Evolutionary conservation across 2,329 filamentous ascomycete genomes (phyloP), one percentile per base, ranked within the genome.

Genomic region (Dothideomycetes sp.): DNA sequence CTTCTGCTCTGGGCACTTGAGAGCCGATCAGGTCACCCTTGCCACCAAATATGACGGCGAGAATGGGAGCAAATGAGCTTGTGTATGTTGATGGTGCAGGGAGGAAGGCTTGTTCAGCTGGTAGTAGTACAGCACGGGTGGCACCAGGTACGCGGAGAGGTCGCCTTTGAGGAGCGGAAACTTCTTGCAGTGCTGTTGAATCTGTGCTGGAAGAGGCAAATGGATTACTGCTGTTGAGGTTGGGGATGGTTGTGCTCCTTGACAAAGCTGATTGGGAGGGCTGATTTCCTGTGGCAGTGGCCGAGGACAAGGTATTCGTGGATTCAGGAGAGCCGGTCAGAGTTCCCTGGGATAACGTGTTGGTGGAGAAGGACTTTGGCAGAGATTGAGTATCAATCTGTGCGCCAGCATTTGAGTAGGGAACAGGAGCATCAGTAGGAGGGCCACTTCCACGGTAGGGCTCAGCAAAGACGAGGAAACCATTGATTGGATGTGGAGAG

Each of bases 1-100:
- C 68, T 38, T 86, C 81, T 38, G 72, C 80, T 31, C 81, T 70
- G 5, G 84, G 84, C 30, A 89, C 77, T 55, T 81, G 73, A 53
- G 77, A 78, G 4, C 84, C 84, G 52, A 89, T 87, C 59, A 88
- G 77, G 51, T 70, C 62, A 5, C 65, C 62, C 5, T 61, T 61
- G 7, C 58, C 59, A 5, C 65, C 64, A 35, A 70, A 52, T 27
- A 67, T 57, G 54, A 59, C 3, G 56, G 58, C 31, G 62, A 47
- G 11, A 5, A 46, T 3, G 4, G 45, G 42, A 3, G 44, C 41
- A 31, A 46, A 48, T 40, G 19, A 47, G 37, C 55, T 53, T 52
- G 31, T 53, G 9, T 51, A 49, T 39, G 50, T 52, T 12, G 56
- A 49, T 47, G 65, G 63, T 55, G 65, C 62, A 2, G 67, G 66